Conservation (phyloP, 2,329 filamentous ascomycete genomes). For the Paracorniculantispora psalliotae region DNA sequence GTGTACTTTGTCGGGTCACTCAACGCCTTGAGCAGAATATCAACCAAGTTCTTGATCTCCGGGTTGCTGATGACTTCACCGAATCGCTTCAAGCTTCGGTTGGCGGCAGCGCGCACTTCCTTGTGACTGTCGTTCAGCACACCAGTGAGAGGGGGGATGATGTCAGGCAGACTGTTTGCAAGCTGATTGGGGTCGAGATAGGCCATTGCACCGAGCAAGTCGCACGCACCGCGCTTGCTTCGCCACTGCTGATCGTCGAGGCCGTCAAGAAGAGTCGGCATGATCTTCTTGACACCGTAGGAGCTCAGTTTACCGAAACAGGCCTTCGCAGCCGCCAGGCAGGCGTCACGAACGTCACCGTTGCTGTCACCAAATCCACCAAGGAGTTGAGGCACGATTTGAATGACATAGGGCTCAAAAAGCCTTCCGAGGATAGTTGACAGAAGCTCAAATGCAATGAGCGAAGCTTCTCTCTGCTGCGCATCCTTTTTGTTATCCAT, state of each 20-base stretch:
- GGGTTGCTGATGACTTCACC: slow-evolving; percentile 98
- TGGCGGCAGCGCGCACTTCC: slow-evolving; percentile 86
- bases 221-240: slow-evolving; percentile 96
- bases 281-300: slow-evolving; percentile 89
- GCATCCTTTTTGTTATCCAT: slow-evolving; percentile 94
- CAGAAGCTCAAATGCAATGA: slow-evolving; percentile 86
- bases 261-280: slow-evolving; percentile 86
- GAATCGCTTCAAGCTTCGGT: slow-evolving; percentile 94
- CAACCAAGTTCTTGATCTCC: slow-evolving; percentile 89
- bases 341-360: slow-evolving; percentile 85
- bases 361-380: slow-evolving; percentile 84
- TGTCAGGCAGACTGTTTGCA: slow-evolving; percentile 85
- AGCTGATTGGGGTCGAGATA: slow-evolving; percentile 96
- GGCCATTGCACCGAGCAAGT: slow-evolving; percentile 95
- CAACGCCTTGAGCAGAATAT: slow-evolving; percentile 87
- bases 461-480: slow-evolving; percentile 80
- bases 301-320: slow-evolving; percentile 93
- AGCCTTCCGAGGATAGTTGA: slow-evolving; percentile 79
- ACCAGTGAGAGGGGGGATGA: slow-evolving; percentile 90
- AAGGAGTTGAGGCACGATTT: slow-evolving; percentile 87
- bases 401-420: slow-evolving; percentile 95
- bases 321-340: slow-evolving; percentile 86
- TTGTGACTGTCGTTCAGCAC: slow-evolving; percentile 98
- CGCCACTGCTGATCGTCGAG: slow-evolving; percentile 96
- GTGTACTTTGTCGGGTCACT: slow-evolving; percentile 98